phyloP scores from a whole-genome alignment of 192 early-diverging fungal genomes.

The Geranomyces michiganensis region DNA sequence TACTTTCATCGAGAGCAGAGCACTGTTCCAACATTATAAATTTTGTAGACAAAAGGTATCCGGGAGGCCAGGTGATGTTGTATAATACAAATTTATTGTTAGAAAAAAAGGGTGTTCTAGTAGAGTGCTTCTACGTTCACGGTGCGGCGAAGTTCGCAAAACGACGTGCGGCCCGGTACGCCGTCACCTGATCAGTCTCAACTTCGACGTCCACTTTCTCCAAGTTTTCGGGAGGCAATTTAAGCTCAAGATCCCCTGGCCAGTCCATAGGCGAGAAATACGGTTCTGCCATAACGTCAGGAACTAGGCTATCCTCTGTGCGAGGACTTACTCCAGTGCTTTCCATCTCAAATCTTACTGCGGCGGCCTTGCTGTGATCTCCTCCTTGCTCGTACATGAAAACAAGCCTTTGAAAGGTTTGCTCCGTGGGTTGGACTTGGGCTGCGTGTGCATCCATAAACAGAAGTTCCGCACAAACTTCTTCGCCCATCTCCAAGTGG shows the following conservation, averaged over 20 bases:
- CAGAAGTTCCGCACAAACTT: not conserved
- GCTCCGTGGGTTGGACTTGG: not conserved
- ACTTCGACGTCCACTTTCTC: no score
- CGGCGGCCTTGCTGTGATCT: not conserved
- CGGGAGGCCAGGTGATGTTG: no score
- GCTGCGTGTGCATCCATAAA: not conserved
- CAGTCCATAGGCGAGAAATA: not conserved
- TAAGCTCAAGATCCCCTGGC: not conserved
- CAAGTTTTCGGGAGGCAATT: no score
- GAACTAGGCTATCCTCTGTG: no score
- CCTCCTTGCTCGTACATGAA: not conserved
- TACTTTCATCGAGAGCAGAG: constrained; percentile 54
- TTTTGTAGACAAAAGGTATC: constrained; percentile 44
- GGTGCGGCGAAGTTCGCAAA: no score
- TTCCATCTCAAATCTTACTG: not conserved
- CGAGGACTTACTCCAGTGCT: not conserved
- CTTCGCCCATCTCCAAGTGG: constrained; percentile 1
- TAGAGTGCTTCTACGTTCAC: no score
- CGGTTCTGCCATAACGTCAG: not conserved
- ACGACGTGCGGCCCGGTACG: no score
- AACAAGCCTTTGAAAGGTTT: not conserved
- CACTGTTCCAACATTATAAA: constrained; percentile 61
- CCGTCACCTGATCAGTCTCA: no score
- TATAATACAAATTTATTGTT: no score
- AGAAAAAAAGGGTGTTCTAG: no score